phyloP scores from a whole-genome alignment of 805 yeast species.

The Komagataella populi region DNA sequence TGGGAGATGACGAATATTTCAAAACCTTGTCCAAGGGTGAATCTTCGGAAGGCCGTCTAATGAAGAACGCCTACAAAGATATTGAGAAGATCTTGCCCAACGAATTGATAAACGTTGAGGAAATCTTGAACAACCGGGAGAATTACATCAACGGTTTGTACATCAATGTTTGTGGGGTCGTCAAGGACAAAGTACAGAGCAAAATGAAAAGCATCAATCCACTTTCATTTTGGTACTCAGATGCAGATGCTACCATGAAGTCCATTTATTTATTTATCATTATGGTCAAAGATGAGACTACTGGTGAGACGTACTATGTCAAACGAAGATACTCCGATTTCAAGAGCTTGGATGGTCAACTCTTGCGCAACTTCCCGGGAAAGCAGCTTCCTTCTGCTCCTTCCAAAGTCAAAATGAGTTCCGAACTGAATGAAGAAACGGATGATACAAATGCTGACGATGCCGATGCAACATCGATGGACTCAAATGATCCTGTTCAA shows the following conservation, averaged over 20 bases:
- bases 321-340: conserved; percentile 61
- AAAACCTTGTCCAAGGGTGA: conserved; percentile 7
- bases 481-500: neutral
- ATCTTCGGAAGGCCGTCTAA: neutral
- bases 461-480: neutral
- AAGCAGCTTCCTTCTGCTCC: conserved; percentile 30
- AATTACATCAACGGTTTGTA: conserved; percentile 41
- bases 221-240: neutral
- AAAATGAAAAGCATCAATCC: conserved; percentile 3
- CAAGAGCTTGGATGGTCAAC: conserved; percentile 33
- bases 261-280: conserved; percentile 32
- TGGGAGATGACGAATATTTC: conserved; percentile 37
- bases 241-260: neutral
- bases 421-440: conserved; percentile 7
- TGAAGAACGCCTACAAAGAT: conserved; percentile 22
- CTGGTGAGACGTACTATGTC: conserved; percentile 28
- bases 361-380: conserved; percentile 55
- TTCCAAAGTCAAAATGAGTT: conserved; percentile 13
- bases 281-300: conserved; percentile 22
- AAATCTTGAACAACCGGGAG: conserved; percentile 13
- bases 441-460: conserved; percentile 3
- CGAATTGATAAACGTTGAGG: conserved; percentile 7
- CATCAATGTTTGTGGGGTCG: conserved; percentile 59
- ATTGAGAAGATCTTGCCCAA: conserved; percentile 15
- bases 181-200: conserved; percentile 17